Base-by-base conservation (phyloP, 306 rosid genomes). In the Castanospermum australe region DNA sequence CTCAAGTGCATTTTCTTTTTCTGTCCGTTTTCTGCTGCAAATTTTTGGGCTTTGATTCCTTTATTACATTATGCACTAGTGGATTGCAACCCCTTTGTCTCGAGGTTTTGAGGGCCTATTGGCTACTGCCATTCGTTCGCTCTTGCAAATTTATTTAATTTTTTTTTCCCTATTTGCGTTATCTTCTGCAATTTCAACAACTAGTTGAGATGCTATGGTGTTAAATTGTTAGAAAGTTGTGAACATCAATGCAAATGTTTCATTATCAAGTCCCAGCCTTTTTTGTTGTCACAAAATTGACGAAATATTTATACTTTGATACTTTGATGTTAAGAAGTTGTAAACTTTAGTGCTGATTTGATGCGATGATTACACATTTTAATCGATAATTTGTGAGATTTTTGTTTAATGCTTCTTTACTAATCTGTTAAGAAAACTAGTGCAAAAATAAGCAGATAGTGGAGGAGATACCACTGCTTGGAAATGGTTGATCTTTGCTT, bases 251-350 rank as follows among this genome's bases (percentile, higher is more conserved):
- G 60, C 54, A 35, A 33, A 14, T 56, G 33, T 45, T 63, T 44
- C 41, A 24, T 22, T 75, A 0, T 8, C 35, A 65, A 62, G 22
- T 63, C 28, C 21, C 55, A 8, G 1, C 39, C 8, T 36, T 45
- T 38, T 48, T 35, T 21, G 9, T 14, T 13, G 41, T 25, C 63
- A 44, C 48, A 52, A 54, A 75, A 25, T 82, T 69, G 44, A 4
- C 17, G n/a, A 76, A 71, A 51, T 15, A 52, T 71, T 71, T 41
- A 10, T 54, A 50, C 45, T 71, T 76, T 51, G 67, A 66, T 36
- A 48, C 18, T 52, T 2, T 76, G 75, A 14, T 52, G 14, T 33
- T 25, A 14, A 57, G 47, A 81, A 51, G 33, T 66, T 67, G 57
- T 32, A 45, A 67, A 32, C 64, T 61, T 33, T 11, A 8, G 15